These are phyloP conservation scores for Fusarium caatingaense DNA, from an alignment of 2,329 filamentous ascomycete genomes.

Conservation along the genomic window DNA sequence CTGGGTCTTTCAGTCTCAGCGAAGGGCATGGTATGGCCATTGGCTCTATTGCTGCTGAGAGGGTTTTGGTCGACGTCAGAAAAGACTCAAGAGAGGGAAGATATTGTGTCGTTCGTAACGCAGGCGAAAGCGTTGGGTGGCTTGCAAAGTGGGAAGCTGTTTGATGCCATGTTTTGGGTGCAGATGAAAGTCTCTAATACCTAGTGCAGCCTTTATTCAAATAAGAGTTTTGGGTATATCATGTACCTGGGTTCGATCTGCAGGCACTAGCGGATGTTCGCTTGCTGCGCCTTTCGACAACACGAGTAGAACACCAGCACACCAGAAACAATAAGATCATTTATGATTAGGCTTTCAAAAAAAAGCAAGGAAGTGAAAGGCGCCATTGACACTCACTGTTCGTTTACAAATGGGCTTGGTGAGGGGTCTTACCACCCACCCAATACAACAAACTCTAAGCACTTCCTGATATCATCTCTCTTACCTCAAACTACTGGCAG, in stretches of 20 bases:
- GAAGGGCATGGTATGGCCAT: conserved; percentile 81
- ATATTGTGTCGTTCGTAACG: conserved; percentile 83
- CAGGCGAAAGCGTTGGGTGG: conserved; percentile 82
- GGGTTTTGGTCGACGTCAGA: conserved; percentile 57
- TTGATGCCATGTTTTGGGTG: conserved; percentile 44
- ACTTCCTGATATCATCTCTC: conserved; percentile 3
- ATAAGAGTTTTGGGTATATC: not conserved
- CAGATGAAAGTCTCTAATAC: not conserved
- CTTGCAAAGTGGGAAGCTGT: conserved; percentile 81
- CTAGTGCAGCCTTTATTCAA: not conserved
- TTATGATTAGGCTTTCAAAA: not conserved
- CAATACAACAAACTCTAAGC: conserved; percentile 7
- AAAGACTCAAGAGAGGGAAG: conserved; percentile 57
- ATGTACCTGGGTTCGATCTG: conserved; percentile 2
- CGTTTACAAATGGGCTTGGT: conserved; percentile 28
- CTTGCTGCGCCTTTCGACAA: conserved; percentile 14
- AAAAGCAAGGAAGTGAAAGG: conserved; percentile 36
- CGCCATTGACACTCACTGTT: conserved; percentile 45
- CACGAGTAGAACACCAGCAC: conserved; percentile 24
- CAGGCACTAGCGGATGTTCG: conserved; percentile 1
- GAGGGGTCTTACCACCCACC: conserved; percentile 9
- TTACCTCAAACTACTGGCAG: not conserved
- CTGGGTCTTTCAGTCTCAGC: conserved; percentile 83
- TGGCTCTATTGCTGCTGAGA: conserved; percentile 73
- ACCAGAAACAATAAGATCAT: conserved; percentile 2